A percentile compares a stretch with the other conserved stretches of the same genome.
These are phyloP conservation scores for Viola odorata DNA, from an alignment of 345 rosid species.

Conservation along the genomic window DNA sequence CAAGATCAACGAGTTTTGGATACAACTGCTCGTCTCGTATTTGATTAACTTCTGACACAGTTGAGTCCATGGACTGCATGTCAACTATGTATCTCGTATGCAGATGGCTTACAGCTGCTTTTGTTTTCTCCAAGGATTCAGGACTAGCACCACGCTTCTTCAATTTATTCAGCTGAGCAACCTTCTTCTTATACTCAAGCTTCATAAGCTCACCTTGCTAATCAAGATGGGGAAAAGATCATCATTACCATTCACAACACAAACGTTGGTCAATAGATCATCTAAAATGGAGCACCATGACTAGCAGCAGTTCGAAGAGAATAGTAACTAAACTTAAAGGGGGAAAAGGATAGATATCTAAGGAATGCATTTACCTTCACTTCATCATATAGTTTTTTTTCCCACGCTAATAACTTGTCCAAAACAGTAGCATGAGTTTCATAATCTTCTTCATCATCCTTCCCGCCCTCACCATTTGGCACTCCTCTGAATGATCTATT, in stretches of 20 bases:
- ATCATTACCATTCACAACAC: no score
- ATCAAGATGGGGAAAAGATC: neutral
- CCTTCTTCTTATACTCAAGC: constrained; percentile 86
- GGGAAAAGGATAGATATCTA: neutral
- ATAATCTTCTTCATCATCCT: constrained; percentile 63
- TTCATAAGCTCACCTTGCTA: constrained; percentile 97
- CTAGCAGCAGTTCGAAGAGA: neutral
- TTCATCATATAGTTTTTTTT: constrained; percentile 94
- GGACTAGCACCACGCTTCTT: constrained; percentile 69
- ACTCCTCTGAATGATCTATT: constrained; percentile 67
- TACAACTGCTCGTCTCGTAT: constrained; percentile 82
- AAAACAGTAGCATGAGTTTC: constrained; percentile 91
- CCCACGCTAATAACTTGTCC: constrained; percentile 96
- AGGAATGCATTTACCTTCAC: constrained; percentile 54
- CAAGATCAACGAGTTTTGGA: constrained; percentile 71
- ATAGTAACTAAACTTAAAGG: neutral
- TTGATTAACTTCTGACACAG: constrained; percentile 80
- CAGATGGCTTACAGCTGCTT: constrained; percentile 86
- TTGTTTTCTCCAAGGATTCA: constrained; percentile 87
- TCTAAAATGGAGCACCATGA: neutral
- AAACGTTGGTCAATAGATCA: no score
- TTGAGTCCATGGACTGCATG: constrained; percentile 98
- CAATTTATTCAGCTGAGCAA: constrained; percentile 60
- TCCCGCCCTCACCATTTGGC: constrained; percentile 51
- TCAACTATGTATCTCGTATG: constrained; percentile 93